Evolutionary conservation across 306 rosid species (phyloP), one percentile per base, ranked within the genome.

Genomic region (Amphicarpaea edgeworthii): DNA sequence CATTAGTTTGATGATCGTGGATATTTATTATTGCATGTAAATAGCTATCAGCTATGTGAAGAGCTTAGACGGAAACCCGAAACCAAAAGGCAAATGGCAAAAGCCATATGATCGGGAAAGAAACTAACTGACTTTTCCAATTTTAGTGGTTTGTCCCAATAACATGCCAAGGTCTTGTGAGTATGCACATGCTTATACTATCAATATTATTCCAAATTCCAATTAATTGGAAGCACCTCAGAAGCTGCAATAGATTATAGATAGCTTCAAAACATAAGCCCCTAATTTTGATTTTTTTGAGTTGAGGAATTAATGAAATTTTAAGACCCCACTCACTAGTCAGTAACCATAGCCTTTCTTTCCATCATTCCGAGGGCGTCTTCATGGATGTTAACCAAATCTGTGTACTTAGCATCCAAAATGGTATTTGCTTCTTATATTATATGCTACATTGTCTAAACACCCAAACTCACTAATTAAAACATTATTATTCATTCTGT

Each of bases 361-460:
- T 43, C 26, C 3, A 15, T 55, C 1, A 20, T n/a, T 41, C 7
- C 0, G 1, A 14, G 7, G n/a, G 30, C 45, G 9, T 64, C 58
- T 60, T 73, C 26, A 32, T 73, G 61, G 24, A 32, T 58, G 19
- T 76, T 23, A 76, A 24, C 34, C 58, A 51, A 75, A 20, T 76
- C 17, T 40, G 30, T 14, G 72, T 10, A 7, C 19, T 15, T 64
- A 64, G 4, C 57, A 76, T 76, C 43, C 74, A 76, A 76, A 76
- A 38, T 76, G 46, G 58, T 51, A 28, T 76, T 76, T 65, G 80
- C 57, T 76, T 76, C 74, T 64, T 50, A 8, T 19, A 73, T 59
- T 59, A 23, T 32, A 32, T 2, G 21, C 38, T 20, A 46, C 3
- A 73, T 12, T 58, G 69, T 43, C 19, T 7, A 16, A 37, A 54